Conservation (phyloP, 495 filamentous ascomycete species). For the Chaetomidium leptoderma region DNA sequence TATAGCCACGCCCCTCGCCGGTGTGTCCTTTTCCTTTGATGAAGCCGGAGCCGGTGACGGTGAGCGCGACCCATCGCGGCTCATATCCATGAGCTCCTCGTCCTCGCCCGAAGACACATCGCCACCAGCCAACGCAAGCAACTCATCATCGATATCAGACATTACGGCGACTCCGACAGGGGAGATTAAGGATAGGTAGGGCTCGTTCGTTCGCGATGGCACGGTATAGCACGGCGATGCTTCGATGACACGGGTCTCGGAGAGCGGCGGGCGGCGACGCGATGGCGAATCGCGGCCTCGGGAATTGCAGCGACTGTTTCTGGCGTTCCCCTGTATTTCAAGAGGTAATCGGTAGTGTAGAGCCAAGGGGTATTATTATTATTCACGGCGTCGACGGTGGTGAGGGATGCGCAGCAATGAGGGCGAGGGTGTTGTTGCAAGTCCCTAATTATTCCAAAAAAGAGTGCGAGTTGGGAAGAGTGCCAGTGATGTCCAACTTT, state of each 20-base stretch:
- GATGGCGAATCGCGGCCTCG: not conserved
- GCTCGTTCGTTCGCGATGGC: not conserved
- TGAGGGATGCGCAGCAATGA: not conserved
- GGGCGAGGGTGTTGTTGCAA: not conserved
- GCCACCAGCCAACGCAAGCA: conserved; percentile 78
- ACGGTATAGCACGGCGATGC: conserved; percentile 1
- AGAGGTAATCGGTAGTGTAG: not conserved
- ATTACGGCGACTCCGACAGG: conserved; percentile 33
- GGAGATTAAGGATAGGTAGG: not conserved
- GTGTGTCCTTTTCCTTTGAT: conserved; percentile 29
- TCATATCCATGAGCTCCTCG: conserved; percentile 38
- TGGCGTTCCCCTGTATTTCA: not conserved
- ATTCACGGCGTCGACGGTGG: not conserved
- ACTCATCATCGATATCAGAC: conserved; percentile 80
- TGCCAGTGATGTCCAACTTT: not conserved
- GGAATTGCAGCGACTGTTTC: not conserved
- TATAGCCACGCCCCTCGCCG: conserved; percentile 35
- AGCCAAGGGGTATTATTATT: no score
- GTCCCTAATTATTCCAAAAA: no score
- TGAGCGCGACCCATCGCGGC: conserved; percentile 38
- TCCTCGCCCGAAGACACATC: conserved; percentile 52
- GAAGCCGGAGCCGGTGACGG: conserved; percentile 31
- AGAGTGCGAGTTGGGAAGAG: no score
- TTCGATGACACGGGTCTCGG: not conserved
- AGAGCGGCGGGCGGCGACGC: not conserved